These are phyloP conservation scores for Phoma sp. DNA, from an alignment of 2,329 filamentous ascomycete genomes.

Conservation along the genomic window DNA sequence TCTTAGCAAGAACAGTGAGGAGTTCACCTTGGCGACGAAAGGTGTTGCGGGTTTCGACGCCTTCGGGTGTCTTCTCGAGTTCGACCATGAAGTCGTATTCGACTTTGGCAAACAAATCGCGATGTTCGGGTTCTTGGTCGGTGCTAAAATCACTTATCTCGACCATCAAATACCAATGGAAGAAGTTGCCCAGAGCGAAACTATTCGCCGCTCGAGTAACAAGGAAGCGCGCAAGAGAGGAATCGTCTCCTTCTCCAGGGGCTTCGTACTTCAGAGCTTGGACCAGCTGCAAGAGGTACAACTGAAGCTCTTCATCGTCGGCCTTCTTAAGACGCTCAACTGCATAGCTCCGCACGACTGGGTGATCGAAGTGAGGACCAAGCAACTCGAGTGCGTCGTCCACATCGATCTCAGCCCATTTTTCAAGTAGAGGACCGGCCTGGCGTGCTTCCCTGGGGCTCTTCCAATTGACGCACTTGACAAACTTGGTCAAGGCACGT, in stretches of 20 bases:
- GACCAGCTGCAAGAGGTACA: constrained; percentile 92
- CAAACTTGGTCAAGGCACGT: constrained; percentile 85
- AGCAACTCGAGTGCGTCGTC: constrained; percentile 95
- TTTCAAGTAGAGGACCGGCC: constrained; percentile 85
- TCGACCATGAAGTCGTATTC: constrained; percentile 96
- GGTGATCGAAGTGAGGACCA: constrained; percentile 89
- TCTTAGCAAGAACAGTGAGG: constrained; percentile 82
- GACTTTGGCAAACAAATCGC: constrained; percentile 88
- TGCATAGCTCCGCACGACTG: constrained; percentile 87
- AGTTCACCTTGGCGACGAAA: constrained; percentile 89
- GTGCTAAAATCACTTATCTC: constrained; percentile 86
- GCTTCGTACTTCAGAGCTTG: constrained; percentile 82
- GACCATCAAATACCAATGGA: constrained; percentile 99
- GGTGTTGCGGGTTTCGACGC: constrained; percentile 74
- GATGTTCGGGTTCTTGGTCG: constrained; percentile 75
- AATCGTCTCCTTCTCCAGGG: constrained; percentile 70
- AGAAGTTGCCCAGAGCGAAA: constrained; percentile 89
- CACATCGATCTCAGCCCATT: constrained; percentile 96
- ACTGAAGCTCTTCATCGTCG: constrained; percentile 86
- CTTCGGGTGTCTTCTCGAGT: constrained; percentile 73
- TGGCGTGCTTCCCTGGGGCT: constrained; percentile 85
- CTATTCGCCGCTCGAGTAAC: constrained; percentile 87
- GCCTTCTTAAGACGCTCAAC: constrained; percentile 91
- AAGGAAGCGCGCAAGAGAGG: constrained; percentile 86
- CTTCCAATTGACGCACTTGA: constrained; percentile 96